phyloP scores from a whole-genome alignment of 139 green algal species.

The Astrephomene gubernaculifera region DNA sequence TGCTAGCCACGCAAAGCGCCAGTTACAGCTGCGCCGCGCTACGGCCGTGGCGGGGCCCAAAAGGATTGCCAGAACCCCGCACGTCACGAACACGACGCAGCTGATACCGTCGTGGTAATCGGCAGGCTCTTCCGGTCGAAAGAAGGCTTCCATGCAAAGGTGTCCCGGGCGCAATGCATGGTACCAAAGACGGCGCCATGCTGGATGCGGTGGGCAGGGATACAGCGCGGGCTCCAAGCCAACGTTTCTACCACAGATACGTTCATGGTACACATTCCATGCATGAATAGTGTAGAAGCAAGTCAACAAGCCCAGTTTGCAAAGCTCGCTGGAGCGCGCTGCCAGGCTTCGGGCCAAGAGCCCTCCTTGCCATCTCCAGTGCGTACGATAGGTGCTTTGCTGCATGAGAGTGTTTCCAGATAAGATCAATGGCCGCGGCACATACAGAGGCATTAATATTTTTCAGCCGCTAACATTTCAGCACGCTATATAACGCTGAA shows the following conservation, averaged over 20 bases:
- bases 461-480: no score
- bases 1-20: conserved; percentile 8
- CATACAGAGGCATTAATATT: no score
- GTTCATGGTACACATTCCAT: background rate
- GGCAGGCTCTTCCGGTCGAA: background rate
- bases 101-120: background rate
- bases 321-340: background rate
- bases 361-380: background rate
- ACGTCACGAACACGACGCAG: background rate
- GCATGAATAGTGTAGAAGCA: background rate
- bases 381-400: background rate
- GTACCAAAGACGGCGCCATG: background rate
- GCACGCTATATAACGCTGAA: no score
- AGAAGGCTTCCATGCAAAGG: background rate
- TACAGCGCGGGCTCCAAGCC: background rate
- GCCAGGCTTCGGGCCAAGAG: no score
- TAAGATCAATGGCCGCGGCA: no score
- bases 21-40: background rate
- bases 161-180: background rate
- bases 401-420: no score
- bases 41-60: background rate
- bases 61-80: background rate
- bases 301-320: background rate
- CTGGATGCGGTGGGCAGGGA: background rate
- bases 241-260: no score